These are phyloP conservation scores for Linderniella brevidens DNA, from an alignment of 257 asterid genomes.

Conservation along the genomic window DNA sequence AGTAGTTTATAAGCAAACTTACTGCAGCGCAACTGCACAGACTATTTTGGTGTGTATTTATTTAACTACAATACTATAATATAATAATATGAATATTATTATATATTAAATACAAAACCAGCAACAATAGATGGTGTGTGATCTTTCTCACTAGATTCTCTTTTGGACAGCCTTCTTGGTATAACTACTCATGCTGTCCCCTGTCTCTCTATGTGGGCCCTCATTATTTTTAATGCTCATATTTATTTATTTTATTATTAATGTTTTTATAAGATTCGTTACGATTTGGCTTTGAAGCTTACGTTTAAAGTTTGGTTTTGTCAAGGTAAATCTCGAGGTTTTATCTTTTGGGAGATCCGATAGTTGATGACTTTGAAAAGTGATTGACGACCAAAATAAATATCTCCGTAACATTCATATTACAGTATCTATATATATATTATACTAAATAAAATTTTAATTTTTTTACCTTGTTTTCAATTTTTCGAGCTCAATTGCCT, in stretches of 20 bases:
- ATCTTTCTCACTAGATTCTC: constrained; percentile 43
- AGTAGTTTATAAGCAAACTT: constrained; percentile 40
- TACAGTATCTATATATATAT: neutral
- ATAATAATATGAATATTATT: constrained; percentile 1
- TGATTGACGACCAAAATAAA: constrained; percentile 21
- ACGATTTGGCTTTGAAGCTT: neutral
- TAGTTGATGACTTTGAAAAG: constrained; percentile 18
- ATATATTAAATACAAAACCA: constrained; percentile 10
- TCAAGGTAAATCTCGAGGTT: neutral
- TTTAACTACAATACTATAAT: no score
- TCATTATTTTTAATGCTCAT: neutral
- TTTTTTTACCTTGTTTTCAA: no score
- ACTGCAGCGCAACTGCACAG: constrained; percentile 8
- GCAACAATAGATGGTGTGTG: constrained; percentile 12
- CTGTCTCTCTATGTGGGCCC: constrained; percentile 15
- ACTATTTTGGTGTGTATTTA: constrained; percentile 12
- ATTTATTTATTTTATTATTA: neutral
- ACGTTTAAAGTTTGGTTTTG: neutral
- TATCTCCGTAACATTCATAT: constrained; percentile 9
- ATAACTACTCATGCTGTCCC: constrained; percentile 19
- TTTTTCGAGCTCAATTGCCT: no score
- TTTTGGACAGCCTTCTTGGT: constrained; percentile 15
- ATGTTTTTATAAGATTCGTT: neutral
- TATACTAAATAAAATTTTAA: no score
- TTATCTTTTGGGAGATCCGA: constrained; percentile 13